phyloP scores from a whole-genome alignment of 2,329 filamentous ascomycete genomes.

The Tolypocladium cylindrosporum region DNA sequence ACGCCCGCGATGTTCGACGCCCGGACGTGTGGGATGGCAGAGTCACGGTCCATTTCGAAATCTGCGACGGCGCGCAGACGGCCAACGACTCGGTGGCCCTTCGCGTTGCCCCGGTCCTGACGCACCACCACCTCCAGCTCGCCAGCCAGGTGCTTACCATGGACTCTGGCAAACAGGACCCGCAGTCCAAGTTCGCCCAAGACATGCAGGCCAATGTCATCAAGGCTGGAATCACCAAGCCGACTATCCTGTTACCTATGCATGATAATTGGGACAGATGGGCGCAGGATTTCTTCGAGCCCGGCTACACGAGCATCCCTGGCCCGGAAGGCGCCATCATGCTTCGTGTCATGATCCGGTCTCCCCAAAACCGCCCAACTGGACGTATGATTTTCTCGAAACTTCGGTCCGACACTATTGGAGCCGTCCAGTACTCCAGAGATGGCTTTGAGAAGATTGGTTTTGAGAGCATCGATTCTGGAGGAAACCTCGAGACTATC shows the following conservation, averaged over 20 bases:
- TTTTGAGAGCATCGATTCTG: constrained; percentile 9
- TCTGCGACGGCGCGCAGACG: constrained; percentile 11
- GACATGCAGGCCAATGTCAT: constrained; percentile 7
- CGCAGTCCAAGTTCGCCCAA: constrained; percentile 10
- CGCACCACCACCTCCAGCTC: constrained; percentile 24
- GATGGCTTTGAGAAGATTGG: background rate
- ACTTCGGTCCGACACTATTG: constrained; percentile 17
- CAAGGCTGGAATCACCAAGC: constrained; percentile 8
- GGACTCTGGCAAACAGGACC: background rate
- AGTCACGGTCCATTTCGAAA: constrained; percentile 16
- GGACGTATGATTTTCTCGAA: constrained; percentile 23
- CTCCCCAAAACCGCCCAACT: constrained; percentile 15
- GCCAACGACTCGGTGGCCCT: constrained; percentile 18
- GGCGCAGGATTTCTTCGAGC: constrained; percentile 29
- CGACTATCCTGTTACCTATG: constrained; percentile 11
- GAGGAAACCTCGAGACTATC: constrained; percentile 27
- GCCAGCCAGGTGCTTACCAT: constrained; percentile 16
- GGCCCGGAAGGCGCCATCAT: constrained; percentile 20
- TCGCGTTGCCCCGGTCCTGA: constrained; percentile 25
- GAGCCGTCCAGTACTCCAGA: constrained; percentile 17
- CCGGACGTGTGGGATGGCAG: constrained; percentile 16
- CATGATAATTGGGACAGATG: constrained; percentile 15
- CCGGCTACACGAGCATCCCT: constrained; percentile 27
- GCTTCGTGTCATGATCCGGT: constrained; percentile 22
- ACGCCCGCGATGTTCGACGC: constrained; percentile 19